Conservation (phyloP, 2,329 filamentous ascomycete species). For the Pseudopithomyces maydicus region DNA sequence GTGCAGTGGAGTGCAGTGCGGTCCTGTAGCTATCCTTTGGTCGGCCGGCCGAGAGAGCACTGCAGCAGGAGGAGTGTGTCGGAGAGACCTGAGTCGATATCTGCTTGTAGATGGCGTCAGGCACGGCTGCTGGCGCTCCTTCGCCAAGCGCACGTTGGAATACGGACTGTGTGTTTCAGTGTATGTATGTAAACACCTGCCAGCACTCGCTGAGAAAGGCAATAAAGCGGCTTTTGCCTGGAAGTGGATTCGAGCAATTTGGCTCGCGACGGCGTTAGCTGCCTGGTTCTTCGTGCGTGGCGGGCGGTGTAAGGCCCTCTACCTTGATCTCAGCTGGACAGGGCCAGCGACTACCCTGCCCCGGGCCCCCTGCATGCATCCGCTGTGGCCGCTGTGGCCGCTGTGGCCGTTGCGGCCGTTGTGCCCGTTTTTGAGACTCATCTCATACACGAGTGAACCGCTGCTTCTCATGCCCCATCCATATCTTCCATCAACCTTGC, state of each 20-base stretch:
- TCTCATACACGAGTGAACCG: not conserved
- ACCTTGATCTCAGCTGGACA: slow-evolving; percentile 2
- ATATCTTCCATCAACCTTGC: not conserved
- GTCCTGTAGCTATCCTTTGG: too few relatives aligned
- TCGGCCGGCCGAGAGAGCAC: not conserved
- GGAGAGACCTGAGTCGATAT: not conserved
- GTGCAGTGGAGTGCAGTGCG: too few relatives aligned
- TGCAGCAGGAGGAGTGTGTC: not conserved
- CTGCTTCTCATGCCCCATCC: not conserved
- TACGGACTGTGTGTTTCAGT: slow-evolving; percentile 4
- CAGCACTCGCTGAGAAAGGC: not conserved
- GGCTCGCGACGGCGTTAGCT: not conserved
- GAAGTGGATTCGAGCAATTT: not conserved
- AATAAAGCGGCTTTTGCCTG: not conserved
- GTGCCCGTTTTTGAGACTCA: not conserved
- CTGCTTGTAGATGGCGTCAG: not conserved
- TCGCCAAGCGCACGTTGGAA: slow-evolving; percentile 2
- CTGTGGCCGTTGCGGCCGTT: too few relatives aligned
- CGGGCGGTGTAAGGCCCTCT: not conserved
- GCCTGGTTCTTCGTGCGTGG: not conserved
- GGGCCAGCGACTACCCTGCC: not conserved
- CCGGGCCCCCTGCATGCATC: not conserved
- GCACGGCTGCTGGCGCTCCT: not conserved
- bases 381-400: not conserved
- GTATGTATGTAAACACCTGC: not conserved